Percentiles rank a stretch among this genome's conserved stretches.
These are phyloP conservation scores for Ceratobasidium sp. DNA, from an alignment of 1,284 basidiomycete genomes.

Conservation along the genomic window DNA sequence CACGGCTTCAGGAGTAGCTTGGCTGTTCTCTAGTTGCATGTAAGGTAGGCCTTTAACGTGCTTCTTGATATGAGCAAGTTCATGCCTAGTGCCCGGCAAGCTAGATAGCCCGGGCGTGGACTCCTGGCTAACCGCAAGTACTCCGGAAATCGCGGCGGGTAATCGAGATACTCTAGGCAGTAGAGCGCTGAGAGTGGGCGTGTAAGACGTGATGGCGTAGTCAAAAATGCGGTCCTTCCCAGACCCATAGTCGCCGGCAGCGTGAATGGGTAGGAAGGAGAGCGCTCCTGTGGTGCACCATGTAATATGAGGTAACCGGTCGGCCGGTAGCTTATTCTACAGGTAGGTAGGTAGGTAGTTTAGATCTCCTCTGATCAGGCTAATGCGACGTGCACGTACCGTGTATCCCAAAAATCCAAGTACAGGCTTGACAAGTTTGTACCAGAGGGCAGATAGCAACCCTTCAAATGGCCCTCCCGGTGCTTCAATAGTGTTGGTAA, in stretches of 20 bases:
- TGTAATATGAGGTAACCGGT: slow-evolving; percentile 3
- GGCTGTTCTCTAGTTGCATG: neutral
- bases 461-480: neutral
- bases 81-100: slow-evolving; percentile 13
- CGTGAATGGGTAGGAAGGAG: slow-evolving; percentile 36
- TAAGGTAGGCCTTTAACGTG: neutral
- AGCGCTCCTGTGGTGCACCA: slow-evolving; percentile 28
- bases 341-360: neutral
- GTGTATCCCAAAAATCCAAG: slow-evolving; percentile 5
- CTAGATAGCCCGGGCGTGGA: neutral
- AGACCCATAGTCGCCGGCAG: slow-evolving; percentile 12
- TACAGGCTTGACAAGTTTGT: slow-evolving; percentile 12
- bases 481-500: neutral
- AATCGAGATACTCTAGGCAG: neutral
- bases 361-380: neutral
- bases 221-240: slow-evolving; percentile 18
- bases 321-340: neutral
- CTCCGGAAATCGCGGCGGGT: no score
- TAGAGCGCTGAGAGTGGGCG: slow-evolving; percentile 19
- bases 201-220: slow-evolving; percentile 23
- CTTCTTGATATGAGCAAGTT: slow-evolving; percentile 1
- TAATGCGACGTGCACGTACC: neutral
- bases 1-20: slow-evolving; percentile 8
- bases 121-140: slow-evolving; percentile 21
- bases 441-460: slow-evolving; percentile 6